Evolutionary conservation across 768 basidiomycete species (phyloP), one percentile per base, ranked within the genome.

Genomic region (Naematelia aurantialba): DNA sequence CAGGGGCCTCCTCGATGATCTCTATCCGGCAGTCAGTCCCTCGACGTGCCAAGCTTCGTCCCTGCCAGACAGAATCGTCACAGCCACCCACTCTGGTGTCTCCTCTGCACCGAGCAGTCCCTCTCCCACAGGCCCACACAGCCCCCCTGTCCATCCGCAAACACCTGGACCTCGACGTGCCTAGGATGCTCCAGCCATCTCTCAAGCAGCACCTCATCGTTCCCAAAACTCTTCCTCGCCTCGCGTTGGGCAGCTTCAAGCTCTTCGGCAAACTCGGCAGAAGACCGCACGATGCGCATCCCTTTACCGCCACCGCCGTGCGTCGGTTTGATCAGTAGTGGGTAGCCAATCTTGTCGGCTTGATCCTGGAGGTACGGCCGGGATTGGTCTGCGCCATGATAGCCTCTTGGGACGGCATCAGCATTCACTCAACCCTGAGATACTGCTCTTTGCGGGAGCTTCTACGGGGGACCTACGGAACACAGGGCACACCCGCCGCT

Each of bases 221-320:
- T 89, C 12, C 90, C 88, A 65, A 97, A 97, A 0, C 87, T 82
- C 76, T 94, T 96, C 49, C 82, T 72, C 3, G 91, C 88, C 77
- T 97, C 92, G 49, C 93, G 84, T 72, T 90, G 85, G 1, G 93
- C 92, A n/a, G 89, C 89, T 34, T 83, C 83, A 4, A 97, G 80
- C 2, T 88, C 87, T 61, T 91, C 89, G 61, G 82, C 78, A 67
- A 97, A 94, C 14, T 86, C 85, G 44, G 81, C 80, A n/a, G 82
- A 77, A 1, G 83, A 81, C 22, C 83, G 78, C 2, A 91, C 89
- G 10, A 85, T 85, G 45, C 91, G 86, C 91, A 96, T 96, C 45
- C 92, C 92, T 74, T 96, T 96, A 1, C 92, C 93, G 4, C 92
- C 92, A 17, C 92, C 93, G 24, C 93, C 92, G 65, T 93, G 88